Conservation (phyloP, 176 grass and related monocot genomes). For the Triticum monococcum region DNA sequence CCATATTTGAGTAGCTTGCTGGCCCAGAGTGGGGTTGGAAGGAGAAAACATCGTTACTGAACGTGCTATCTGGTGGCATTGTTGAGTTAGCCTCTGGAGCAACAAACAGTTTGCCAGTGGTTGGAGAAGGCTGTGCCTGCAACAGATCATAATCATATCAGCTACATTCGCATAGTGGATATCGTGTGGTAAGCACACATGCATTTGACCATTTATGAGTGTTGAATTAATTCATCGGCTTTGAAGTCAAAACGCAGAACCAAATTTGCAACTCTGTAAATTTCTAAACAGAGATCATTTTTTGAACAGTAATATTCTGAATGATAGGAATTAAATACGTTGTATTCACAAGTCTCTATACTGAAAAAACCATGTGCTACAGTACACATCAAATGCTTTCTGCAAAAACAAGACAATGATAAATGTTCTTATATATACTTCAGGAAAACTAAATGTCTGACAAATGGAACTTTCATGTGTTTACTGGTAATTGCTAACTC, state of each 20-base stretch:
- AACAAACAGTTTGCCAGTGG: constrained; percentile 69
- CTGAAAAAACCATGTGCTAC: constrained; percentile 17
- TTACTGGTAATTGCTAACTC: not conserved
- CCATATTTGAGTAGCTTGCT: constrained; percentile 47
- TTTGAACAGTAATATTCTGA: not conserved
- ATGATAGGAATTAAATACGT: not conserved
- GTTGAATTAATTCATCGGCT: not conserved
- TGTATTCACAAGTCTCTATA: constrained; percentile 5
- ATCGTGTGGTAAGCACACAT: not conserved
- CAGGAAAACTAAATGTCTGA: not conserved
- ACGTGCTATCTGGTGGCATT: constrained; percentile 19
- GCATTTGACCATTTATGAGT: not conserved
- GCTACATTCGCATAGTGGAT: constrained; percentile 1
- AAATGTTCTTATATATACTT: constrained; percentile 4
- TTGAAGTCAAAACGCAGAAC: not conserved
- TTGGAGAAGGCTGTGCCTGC: constrained; percentile 85
- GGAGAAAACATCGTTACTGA: constrained; percentile 69
- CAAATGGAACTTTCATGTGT: constrained; percentile 15
- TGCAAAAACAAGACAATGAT: constrained; percentile 2
- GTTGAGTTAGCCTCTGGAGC: constrained; percentile 34
- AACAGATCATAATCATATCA: constrained; percentile 35
- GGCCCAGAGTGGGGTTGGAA: constrained; percentile 64
- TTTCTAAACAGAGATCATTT: constrained; percentile 17
- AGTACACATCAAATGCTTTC: not conserved
- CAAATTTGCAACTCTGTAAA: constrained; percentile 15